Conservation (phyloP, 306 rosid genomes). For the Fragaria vesca region DNA sequence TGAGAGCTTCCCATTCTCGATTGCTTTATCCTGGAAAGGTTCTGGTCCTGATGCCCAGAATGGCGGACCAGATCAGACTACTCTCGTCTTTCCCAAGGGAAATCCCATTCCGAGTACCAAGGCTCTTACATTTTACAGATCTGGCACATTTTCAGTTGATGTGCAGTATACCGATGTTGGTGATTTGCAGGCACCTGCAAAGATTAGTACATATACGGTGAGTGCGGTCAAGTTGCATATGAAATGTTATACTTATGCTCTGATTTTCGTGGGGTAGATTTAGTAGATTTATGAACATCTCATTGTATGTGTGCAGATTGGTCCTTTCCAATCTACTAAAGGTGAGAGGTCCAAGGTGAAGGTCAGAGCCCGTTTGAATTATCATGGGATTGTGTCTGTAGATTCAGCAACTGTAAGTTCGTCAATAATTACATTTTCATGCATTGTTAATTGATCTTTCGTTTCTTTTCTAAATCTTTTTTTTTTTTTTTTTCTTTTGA, state of each 20-base stretch:
- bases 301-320: constrained; percentile 54
- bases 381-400: constrained; percentile 76
- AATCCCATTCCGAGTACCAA: constrained; percentile 73
- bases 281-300: background rate
- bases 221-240: constrained; percentile 18
- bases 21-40: constrained; percentile 82
- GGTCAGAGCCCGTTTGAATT: constrained; percentile 72
- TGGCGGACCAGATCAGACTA: constrained; percentile 43
- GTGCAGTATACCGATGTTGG: constrained; percentile 58
- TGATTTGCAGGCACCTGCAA: constrained; percentile 60
- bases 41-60: constrained; percentile 64
- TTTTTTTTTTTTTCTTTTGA: constrained; percentile 2
- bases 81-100: constrained; percentile 79
- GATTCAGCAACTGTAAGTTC: constrained; percentile 77
- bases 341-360: constrained; percentile 64
- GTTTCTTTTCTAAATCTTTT: background rate
- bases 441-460: background rate
- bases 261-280: background rate
- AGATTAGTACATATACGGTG: constrained; percentile 81
- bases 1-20: constrained; percentile 75
- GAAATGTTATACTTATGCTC: background rate
- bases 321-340: constrained; percentile 68
- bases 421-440: background rate
- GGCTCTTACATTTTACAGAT: constrained; percentile 67
- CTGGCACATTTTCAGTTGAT: constrained; percentile 74